A percentile compares a stretch with the other conserved stretches of the same genome.
Evolutionary conservation across 2,329 filamentous ascomycete species (phyloP).

Genomic region (Lasiodiplodia hormozganensis): DNA sequence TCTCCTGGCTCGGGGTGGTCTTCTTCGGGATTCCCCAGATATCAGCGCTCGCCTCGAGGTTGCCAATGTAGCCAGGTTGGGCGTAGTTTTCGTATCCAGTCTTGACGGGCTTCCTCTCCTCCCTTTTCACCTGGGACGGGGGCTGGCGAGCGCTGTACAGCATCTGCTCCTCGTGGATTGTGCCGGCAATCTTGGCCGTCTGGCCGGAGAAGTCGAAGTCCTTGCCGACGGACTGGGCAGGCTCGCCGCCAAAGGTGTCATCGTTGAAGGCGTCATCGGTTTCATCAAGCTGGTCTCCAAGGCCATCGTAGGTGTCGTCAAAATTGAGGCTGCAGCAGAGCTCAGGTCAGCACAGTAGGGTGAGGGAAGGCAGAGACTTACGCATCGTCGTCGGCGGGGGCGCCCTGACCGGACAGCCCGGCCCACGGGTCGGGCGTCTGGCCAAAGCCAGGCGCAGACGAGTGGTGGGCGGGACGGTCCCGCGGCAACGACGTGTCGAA

Average conservation of each 20-base stretch:
- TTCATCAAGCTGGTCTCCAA: constrained; percentile 90
- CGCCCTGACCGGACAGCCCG: constrained; percentile 68
- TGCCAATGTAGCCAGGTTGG: constrained; percentile 82
- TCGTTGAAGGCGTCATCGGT: constrained; percentile 95
- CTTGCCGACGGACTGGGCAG: constrained; percentile 71
- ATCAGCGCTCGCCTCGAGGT: constrained; percentile 89
- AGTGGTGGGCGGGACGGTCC: constrained; percentile 67
- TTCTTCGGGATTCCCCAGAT: constrained; percentile 82
- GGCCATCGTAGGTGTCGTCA: constrained; percentile 95
- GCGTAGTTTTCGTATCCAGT: constrained; percentile 93
- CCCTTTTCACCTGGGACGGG: constrained; percentile 56
- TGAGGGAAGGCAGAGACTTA: constrained; percentile 48
- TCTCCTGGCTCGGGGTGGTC: constrained; percentile 45
- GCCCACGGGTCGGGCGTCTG: constrained; percentile 87
- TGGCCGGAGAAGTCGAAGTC: constrained; percentile 98
- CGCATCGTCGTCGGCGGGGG: constrained; percentile 64
- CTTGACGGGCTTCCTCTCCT: constrained; percentile 66
- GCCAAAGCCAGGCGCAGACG: constrained; percentile 79
- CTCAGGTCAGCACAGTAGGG: constrained; percentile 51
- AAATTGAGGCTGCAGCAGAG: constrained; percentile 73
- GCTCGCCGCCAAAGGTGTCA: constrained; percentile 77
- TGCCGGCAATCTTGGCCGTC: constrained; percentile 84
- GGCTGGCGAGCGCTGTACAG: constrained; percentile 80
- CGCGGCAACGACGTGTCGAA: constrained; percentile 75
- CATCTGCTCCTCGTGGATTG: constrained; percentile 89